Evolutionary conservation across 108 stramenopile genomes (phyloP).

Genomic region (Pseudonitzschia pungens): DNA sequence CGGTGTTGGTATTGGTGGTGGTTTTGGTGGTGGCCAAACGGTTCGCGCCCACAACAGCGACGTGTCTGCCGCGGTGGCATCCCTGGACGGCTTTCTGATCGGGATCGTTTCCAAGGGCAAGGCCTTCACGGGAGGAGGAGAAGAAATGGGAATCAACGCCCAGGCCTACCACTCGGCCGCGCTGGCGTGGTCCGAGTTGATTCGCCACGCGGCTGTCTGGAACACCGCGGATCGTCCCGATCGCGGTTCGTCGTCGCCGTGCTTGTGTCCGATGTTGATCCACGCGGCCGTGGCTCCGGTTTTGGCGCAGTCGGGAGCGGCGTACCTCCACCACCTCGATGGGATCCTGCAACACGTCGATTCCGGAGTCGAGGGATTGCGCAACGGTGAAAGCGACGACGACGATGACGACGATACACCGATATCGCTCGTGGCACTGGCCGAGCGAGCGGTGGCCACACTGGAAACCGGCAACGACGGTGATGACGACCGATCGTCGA

Average conservation of each 20-base stretch:
- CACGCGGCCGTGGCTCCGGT: constrained; percentile 75
- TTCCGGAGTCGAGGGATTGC: constrained; percentile 27
- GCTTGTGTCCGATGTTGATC: constrained; percentile 67
- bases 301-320: constrained; percentile 65
- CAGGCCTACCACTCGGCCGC: constrained; percentile 70
- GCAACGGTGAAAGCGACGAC: too few relatives aligned
- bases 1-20: neutral
- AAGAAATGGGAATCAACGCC: constrained; percentile 65
- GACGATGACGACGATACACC: too few relatives aligned
- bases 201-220: constrained; percentile 58
- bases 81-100: constrained; percentile 67
- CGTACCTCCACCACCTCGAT: constrained; percentile 65
- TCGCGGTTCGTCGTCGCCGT: too few relatives aligned
- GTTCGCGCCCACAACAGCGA: too few relatives aligned
- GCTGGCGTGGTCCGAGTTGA: constrained; percentile 64
- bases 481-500: neutral
- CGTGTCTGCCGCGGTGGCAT: constrained; percentile 40
- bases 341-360: constrained; percentile 38
- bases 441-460: constrained; percentile 35
- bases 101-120: constrained; percentile 67
- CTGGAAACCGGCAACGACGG: constrained; percentile 30
- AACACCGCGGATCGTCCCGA: constrained; percentile 25
- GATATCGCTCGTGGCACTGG: constrained; percentile 47
- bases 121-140: constrained; percentile 65
- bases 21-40: too few relatives aligned